Evolutionary conservation across 75 land plant species (phyloP).

Genomic region (Pinus taeda): DNA sequence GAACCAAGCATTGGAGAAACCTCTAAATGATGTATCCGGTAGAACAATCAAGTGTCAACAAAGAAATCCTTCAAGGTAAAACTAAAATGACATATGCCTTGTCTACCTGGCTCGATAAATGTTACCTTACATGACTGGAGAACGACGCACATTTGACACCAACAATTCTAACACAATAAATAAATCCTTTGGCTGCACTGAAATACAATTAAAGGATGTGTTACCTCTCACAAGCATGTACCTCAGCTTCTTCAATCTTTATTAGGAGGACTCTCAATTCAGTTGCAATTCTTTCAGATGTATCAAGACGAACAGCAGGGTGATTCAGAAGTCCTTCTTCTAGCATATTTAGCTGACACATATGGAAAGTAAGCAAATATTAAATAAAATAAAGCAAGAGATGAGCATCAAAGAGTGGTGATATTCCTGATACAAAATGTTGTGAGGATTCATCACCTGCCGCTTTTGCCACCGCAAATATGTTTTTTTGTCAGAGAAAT

Average conservation of each 20-base stretch:
- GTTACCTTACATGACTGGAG: background rate
- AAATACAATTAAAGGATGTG: slow-evolving; percentile 3
- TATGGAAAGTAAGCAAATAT: slow-evolving; percentile 3
- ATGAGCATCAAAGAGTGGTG: background rate
- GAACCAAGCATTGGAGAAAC: background rate
- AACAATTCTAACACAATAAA: background rate
- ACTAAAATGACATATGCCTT: background rate
- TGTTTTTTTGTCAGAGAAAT: slow-evolving; percentile 84
- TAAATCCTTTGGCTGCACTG: background rate
- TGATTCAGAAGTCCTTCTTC: slow-evolving; percentile 93
- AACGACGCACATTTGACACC: background rate
- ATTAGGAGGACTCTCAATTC: slow-evolving; percentile 70
- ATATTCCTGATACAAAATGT: slow-evolving; percentile 4
- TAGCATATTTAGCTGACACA: slow-evolving; percentile 68
- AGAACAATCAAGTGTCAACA: background rate
- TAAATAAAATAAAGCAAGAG: background rate
- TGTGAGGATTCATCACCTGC: slow-evolving; percentile 47
- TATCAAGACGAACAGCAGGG: slow-evolving; percentile 72
- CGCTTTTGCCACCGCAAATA: slow-evolving; percentile 94
- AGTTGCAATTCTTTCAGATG: slow-evolving; percentile 55
- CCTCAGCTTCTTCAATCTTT: slow-evolving; percentile 98
- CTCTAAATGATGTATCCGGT: background rate
- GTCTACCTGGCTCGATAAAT: background rate
- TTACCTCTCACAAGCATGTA: slow-evolving; percentile 20
- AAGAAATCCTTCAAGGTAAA: background rate